Percentiles rank a stretch among this genome's conserved stretches.
phyloP scores from a whole-genome alignment of 148 eudicot genomes.

The Dysphania ambrosioides region DNA sequence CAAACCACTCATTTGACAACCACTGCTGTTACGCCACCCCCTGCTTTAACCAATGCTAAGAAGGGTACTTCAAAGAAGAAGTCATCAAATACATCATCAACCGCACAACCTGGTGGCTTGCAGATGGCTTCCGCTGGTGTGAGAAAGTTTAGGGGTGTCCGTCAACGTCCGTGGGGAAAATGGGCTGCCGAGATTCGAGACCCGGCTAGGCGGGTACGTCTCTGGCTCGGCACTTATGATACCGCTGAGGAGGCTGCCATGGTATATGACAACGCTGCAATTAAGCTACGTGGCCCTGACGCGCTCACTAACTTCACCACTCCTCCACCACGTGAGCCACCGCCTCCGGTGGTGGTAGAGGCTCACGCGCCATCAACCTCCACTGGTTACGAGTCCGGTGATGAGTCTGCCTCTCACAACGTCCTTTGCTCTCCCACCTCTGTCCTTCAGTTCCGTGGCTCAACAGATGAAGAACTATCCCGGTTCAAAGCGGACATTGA shows the following conservation, averaged over 20 bases:
- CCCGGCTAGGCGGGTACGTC: slow-evolving; percentile 52
- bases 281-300: slow-evolving; percentile 80
- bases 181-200: slow-evolving; percentile 98
- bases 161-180: slow-evolving; percentile 94
- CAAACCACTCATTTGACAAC: slow-evolving; percentile 6
- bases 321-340: slow-evolving; percentile 29
- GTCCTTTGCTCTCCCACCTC: slow-evolving; percentile 60
- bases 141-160: slow-evolving; percentile 68
- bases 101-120: neutral
- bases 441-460: slow-evolving; percentile 33
- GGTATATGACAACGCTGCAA: slow-evolving; percentile 89
- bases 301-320: slow-evolving; percentile 70
- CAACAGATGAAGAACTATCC: slow-evolving; percentile 7
- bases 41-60: neutral
- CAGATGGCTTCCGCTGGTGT: slow-evolving; percentile 18
- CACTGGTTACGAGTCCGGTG: slow-evolving; percentile 45
- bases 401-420: slow-evolving; percentile 38
- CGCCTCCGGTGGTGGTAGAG: slow-evolving; percentile 8
- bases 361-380: slow-evolving; percentile 19
- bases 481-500: slow-evolving; percentile 40
- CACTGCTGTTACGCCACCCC: neutral
- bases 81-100: neutral
- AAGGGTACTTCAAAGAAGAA: slow-evolving; percentile 27
- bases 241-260: slow-evolving; percentile 91
- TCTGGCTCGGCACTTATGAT: slow-evolving; percentile 87